Evolutionary conservation across 2,329 filamentous ascomycete genomes (phyloP).

Genomic region (Trichoderma asperellum): DNA sequence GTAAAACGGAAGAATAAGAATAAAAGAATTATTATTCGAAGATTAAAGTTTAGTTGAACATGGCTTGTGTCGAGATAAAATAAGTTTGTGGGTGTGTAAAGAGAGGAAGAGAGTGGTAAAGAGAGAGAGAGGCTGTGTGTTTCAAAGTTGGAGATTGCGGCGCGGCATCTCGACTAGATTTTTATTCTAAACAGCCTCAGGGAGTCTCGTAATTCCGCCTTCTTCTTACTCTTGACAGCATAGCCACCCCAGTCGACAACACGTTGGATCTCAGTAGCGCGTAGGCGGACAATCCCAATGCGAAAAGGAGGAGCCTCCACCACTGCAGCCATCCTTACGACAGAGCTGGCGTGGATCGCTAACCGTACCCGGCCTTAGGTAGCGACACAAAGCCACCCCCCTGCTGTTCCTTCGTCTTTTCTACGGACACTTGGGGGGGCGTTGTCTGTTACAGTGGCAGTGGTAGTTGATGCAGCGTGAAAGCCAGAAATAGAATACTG

Average conservation of each 20-base stretch:
- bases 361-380: constrained; percentile 13
- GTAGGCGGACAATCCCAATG: constrained; percentile 4
- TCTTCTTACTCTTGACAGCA: not conserved
- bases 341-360: constrained; percentile 25
- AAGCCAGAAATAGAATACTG: not conserved
- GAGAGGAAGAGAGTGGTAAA: not conserved
- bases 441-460: not conserved
- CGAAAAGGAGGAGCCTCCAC: constrained; percentile 24
- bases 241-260: constrained; percentile 11
- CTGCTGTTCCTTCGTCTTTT: not conserved
- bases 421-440: not conserved
- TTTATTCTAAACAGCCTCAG: constrained; percentile 3
- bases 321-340: constrained; percentile 5
- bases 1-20: not conserved
- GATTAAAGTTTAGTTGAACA: constrained; percentile 16
- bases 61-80: not conserved
- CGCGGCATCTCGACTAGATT: not conserved
- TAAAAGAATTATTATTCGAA: not conserved
- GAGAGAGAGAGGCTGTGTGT: not conserved
- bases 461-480: not conserved
- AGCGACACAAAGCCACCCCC: not conserved
- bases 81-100: not conserved
- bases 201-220: constrained; percentile 14
- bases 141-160: constrained; percentile 2
- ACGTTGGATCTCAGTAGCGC: constrained; percentile 17